Evolutionary conservation across 202 grass and related monocot species (phyloP).

Genomic region (Panicum virgatum): DNA sequence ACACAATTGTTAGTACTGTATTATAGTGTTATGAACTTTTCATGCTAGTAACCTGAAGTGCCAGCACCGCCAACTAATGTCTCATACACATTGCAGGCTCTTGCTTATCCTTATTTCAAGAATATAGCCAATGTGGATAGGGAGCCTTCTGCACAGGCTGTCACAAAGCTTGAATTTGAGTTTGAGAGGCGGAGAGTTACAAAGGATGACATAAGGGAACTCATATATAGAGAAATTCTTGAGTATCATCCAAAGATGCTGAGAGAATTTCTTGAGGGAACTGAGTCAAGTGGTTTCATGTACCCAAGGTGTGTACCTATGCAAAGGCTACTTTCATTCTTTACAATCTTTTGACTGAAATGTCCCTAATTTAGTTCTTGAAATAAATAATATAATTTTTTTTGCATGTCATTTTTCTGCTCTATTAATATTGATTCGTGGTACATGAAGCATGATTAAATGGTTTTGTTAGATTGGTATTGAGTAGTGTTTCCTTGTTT

Average conservation of each 20-base stretch:
- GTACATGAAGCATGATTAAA: slow-evolving; percentile 1
- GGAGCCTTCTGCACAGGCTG: slow-evolving; percentile 79
- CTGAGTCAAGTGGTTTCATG: slow-evolving; percentile 78
- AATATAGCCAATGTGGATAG: slow-evolving; percentile 89
- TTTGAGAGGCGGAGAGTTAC: slow-evolving; percentile 88
- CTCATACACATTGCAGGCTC: slow-evolving; percentile 53
- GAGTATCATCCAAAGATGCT: slow-evolving; percentile 92
- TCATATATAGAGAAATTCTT: slow-evolving; percentile 94
- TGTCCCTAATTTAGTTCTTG: not conserved
- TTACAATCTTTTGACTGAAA: not conserved
- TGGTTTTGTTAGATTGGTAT: slow-evolving; percentile 3
- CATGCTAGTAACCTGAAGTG: slow-evolving; percentile 29
- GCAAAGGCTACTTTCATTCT: slow-evolving; percentile 18
- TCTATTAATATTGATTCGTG: not conserved
- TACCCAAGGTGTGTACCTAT: slow-evolving; percentile 72
- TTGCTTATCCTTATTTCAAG: slow-evolving; percentile 96
- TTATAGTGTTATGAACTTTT: slow-evolving; percentile 19
- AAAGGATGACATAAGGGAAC: slow-evolving; percentile 91
- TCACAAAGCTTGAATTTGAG: slow-evolving; percentile 88
- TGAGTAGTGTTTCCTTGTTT: slow-evolving; percentile 10
- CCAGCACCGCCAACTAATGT: slow-evolving; percentile 25
- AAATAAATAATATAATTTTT: not conserved
- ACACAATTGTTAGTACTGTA: not conserved
- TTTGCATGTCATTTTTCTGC: not conserved
- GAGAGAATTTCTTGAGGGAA: slow-evolving; percentile 79